A percentile compares a stretch with the other conserved stretches of the same genome.
Evolutionary conservation across 2,329 filamentous ascomycete genomes (phyloP).

Genomic region (Aspergillus ruber): DNA sequence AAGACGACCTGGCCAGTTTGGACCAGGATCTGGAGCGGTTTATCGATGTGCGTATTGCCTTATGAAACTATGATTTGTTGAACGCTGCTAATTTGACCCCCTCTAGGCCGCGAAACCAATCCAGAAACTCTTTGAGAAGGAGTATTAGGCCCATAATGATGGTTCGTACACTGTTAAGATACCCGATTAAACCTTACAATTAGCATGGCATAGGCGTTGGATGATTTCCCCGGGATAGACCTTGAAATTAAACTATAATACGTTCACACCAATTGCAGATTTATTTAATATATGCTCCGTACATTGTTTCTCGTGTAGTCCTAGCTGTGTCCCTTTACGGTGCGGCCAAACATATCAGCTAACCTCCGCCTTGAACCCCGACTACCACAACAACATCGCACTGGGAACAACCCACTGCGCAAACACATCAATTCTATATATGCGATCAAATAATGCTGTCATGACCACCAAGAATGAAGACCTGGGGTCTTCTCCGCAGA

Average conservation of each 20-base stretch:
- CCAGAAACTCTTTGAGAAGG: constrained; percentile 77
- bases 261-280: too few relatives aligned
- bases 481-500: constrained; percentile 20
- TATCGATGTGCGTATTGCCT: constrained; percentile 61
- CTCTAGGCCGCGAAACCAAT: constrained; percentile 77
- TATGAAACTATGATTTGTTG: neutral
- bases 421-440: neutral
- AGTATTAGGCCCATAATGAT: constrained; percentile 31
- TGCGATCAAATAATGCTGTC: constrained; percentile 26
- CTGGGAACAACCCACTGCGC: neutral
- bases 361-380: neutral
- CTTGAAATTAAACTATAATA: too few relatives aligned
- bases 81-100: constrained; percentile 12
- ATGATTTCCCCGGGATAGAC: too few relatives aligned
- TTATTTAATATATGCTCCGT: too few relatives aligned
- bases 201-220: neutral
- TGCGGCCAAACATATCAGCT: too few relatives aligned
- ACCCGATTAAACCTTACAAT: neutral
- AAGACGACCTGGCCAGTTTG: constrained; percentile 84
- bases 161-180: neutral
- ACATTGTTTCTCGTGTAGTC: too few relatives aligned
- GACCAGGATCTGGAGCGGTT: constrained; percentile 92
- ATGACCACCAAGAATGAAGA: constrained; percentile 31
- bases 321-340: too few relatives aligned
- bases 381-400: neutral